Evolutionary conservation across 768 basidiomycete species (phyloP), one percentile per base, ranked within the genome.

Genomic region (Cystofilobasidium macerans): DNA sequence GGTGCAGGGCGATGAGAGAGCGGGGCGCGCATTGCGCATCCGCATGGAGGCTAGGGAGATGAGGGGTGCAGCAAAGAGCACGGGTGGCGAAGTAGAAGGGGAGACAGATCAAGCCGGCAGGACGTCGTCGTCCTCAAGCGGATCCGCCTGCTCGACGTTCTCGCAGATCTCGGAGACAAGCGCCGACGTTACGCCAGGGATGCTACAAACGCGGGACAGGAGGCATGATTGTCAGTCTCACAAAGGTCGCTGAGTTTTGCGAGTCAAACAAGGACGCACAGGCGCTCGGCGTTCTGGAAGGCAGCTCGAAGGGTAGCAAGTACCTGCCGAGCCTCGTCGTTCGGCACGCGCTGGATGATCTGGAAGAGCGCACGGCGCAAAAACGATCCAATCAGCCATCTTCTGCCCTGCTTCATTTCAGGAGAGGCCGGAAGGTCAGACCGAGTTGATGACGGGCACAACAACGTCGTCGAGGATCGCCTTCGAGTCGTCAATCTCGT

Each of bases 391-490:
- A 14, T 36, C 38, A 43, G 0, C 45, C 13, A 35, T 6, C 22
- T 11, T 26, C 8, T 33, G 20, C 20, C n/a, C 11, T 38, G 56
- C 24, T n/a, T n/a, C n/a, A n/a, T n/a, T n/a, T n/a, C n/a, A n/a
- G 14, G 32, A 40, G 14, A 20, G 53, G 24, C 54, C 20, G 48
- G 63, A 61, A 24, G 6, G 13, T 78, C 86, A 76, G 71, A 97
- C 94, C 69, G 89, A 93, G 51, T 92, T 89, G 71, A 98, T 86
- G n/a, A 92, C 92, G 28, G 95, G 95, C 33, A 97, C 78, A 60
- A 97, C 86, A 35, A 99, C 94, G 3, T 90, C 90, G 72, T 95
- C 92, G 42, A 98, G 80, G 85, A 98, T 94, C n/a, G 88, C 85
- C 57, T 75, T 62, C 36, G 64, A 57, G 62, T 64, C 68, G 32